phyloP scores from a whole-genome alignment of 1,284 basidiomycete genomes.

The Fomitopsis schrenkii region DNA sequence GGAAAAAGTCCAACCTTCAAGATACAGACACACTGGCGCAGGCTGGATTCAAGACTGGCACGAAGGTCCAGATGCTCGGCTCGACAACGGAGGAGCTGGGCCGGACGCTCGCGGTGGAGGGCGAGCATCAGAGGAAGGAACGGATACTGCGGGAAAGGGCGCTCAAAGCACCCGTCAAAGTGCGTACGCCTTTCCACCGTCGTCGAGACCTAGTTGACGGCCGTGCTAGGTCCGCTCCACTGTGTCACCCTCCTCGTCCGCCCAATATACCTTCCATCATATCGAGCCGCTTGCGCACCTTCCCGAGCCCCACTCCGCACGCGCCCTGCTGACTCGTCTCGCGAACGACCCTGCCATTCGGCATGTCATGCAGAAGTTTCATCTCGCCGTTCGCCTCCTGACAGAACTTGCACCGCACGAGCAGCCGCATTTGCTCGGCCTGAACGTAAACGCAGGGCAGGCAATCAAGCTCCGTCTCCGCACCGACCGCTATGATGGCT shows the following conservation, averaged over 20 bases:
- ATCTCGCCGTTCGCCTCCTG: slow-evolving; percentile 59
- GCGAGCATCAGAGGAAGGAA: slow-evolving; percentile 50
- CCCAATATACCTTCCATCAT: slow-evolving; percentile 58
- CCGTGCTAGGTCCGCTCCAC: slow-evolving; percentile 52
- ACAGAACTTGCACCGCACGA: slow-evolving; percentile 77
- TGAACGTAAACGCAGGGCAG: slow-evolving; percentile 64
- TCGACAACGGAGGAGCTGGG: slow-evolving; percentile 54
- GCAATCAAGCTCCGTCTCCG: slow-evolving; percentile 63
- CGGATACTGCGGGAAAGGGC: slow-evolving; percentile 56
- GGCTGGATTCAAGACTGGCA: slow-evolving; percentile 56
- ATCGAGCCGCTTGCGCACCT: slow-evolving; percentile 60
- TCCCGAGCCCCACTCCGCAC: slow-evolving; percentile 55
- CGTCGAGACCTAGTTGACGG: not conserved
- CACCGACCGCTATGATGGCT: slow-evolving; percentile 70
- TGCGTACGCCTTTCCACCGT: slow-evolving; percentile 23
- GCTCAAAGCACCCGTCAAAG: slow-evolving; percentile 55
- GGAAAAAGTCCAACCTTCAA: slow-evolving; percentile 44
- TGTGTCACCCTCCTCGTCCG: slow-evolving; percentile 32
- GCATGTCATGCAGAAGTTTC: slow-evolving; percentile 65
- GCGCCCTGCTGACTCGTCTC: slow-evolving; percentile 48
- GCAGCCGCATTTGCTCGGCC: slow-evolving; percentile 64
- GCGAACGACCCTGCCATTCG: slow-evolving; percentile 66
- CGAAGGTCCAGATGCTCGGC: slow-evolving; percentile 67
- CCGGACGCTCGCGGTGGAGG: slow-evolving; percentile 50
- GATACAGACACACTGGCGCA: slow-evolving; percentile 38